Evolutionary conservation across 2,329 filamentous ascomycete genomes (phyloP).

Genomic region (Alternaria brassicicola): DNA sequence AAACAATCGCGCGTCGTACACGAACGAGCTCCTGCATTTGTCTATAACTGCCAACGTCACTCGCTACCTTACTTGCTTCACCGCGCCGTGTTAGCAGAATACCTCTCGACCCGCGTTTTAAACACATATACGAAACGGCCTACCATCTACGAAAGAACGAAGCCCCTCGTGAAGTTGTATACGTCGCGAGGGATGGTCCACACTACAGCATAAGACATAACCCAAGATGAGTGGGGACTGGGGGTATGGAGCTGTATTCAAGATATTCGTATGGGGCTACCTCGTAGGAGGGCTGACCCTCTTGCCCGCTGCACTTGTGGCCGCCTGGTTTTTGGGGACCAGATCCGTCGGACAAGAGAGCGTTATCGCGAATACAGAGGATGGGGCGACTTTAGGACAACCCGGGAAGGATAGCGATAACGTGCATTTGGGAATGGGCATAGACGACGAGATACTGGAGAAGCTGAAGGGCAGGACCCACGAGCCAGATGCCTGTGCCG

Average conservation of each 20-base stretch:
- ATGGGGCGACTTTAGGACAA: neutral
- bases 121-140: neutral
- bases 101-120: slow-evolving; percentile 1
- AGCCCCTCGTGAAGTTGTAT: neutral
- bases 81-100: slow-evolving; percentile 15
- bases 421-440: slow-evolving; percentile 23
- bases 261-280: slow-evolving; percentile 37
- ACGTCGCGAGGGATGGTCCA: slow-evolving; percentile 22
- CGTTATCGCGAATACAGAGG: neutral
- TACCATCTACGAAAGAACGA: neutral
- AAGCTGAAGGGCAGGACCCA: slow-evolving; percentile 49
- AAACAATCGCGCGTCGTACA: neutral
- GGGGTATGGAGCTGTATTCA: slow-evolving; percentile 32
- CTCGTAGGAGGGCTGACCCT: slow-evolving; percentile 33
- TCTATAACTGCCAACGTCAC: slow-evolving; percentile 11
- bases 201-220: slow-evolving; percentile 18
- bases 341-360: slow-evolving; percentile 17
- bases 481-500: slow-evolving; percentile 80
- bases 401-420: slow-evolving; percentile 18
- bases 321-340: slow-evolving; percentile 31
- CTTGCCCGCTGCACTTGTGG: slow-evolving; percentile 21
- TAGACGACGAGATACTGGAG: slow-evolving; percentile 33
- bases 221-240: slow-evolving; percentile 37
- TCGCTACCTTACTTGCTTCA: slow-evolving; percentile 19
- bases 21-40: neutral